Evolutionary conservation across 306 rosid species (phyloP).

Genomic region (Rosa rugosa): DNA sequence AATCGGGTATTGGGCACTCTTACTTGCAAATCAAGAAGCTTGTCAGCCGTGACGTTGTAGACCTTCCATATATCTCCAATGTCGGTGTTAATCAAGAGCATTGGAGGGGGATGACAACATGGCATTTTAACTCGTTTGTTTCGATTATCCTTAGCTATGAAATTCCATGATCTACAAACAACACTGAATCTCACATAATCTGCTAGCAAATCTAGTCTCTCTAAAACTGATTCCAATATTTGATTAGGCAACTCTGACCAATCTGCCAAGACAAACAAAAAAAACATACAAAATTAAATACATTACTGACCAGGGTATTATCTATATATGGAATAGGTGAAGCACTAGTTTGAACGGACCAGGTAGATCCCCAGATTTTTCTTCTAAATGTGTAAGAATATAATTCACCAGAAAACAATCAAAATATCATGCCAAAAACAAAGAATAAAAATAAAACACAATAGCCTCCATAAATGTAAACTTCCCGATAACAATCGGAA

Average conservation of each 20-base stretch:
- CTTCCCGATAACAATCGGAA: no score
- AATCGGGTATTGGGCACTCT: background rate
- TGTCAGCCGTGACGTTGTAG: background rate
- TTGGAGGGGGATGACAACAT: background rate
- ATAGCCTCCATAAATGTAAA: no score
- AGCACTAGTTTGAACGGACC: no score
- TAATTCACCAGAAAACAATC: no score
- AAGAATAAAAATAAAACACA: no score
- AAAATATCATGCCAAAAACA: no score
- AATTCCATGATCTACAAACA: slow-evolving; percentile 1
- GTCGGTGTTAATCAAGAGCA: background rate
- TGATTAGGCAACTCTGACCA: slow-evolving; percentile 5
- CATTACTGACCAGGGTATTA: no score
- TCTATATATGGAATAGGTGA: no score
- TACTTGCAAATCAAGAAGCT: background rate
- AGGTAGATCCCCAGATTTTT: no score
- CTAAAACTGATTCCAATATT: background rate
- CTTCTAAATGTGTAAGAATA: no score
- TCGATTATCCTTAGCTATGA: background rate
- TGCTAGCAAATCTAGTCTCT: background rate
- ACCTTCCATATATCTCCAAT: background rate
- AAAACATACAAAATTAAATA: no score
- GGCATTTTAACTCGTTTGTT: background rate
- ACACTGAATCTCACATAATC: background rate
- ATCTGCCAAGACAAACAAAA: background rate